Conservation (phyloP, 306 rosid species). For the Albizia julibrissin region DNA sequence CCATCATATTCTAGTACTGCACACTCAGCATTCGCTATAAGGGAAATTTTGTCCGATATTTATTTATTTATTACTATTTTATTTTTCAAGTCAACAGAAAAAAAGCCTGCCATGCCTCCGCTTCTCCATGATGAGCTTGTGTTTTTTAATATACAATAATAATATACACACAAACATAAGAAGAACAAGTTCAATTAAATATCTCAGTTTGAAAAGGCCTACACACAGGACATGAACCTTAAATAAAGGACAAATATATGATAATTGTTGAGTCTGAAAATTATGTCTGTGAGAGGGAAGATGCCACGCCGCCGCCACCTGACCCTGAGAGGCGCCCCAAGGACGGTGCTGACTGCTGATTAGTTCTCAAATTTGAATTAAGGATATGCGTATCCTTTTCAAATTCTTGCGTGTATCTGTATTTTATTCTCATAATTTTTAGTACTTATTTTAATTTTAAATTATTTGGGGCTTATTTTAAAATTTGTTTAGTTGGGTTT, state of each 20-base stretch:
- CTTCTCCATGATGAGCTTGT: not conserved
- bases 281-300: not conserved
- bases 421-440: not conserved
- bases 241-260: not conserved
- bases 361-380: not conserved
- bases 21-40: not conserved
- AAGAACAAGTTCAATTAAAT: not conserved
- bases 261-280: not conserved
- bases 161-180: not conserved
- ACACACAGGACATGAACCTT: not conserved
- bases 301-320: not conserved
- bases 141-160: not conserved
- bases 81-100: not conserved
- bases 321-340: not conserved
- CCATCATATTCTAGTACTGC: not conserved
- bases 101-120: not conserved
- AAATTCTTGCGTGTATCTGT: not conserved
- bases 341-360: not conserved
- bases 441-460: not conserved
- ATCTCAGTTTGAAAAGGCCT: not conserved
- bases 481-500: too few relatives aligned
- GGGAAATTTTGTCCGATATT: not conserved
- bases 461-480: not conserved
- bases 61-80: not conserved
- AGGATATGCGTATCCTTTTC: not conserved